A percentile compares a stretch with the other conserved stretches of the same genome.
phyloP scores from a whole-genome alignment of 1,284 basidiomycete species.

The Chondrostereum purpureum region DNA sequence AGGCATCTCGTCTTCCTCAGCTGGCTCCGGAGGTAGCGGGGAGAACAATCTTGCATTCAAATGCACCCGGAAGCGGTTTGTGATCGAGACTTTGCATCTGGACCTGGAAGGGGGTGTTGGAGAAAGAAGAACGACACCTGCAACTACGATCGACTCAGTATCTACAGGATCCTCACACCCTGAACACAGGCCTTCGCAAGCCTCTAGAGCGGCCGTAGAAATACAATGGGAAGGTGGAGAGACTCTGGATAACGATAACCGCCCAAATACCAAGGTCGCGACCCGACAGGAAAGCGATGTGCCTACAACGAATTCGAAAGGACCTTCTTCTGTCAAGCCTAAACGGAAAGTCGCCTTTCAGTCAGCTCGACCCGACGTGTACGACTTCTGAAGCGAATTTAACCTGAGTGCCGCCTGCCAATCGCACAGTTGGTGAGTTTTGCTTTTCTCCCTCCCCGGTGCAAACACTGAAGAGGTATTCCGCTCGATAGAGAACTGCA shows the following conservation, averaged over 20 bases:
- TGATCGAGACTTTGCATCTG: constrained; percentile 90
- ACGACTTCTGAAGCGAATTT: constrained; percentile 38
- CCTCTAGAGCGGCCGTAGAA: background rate
- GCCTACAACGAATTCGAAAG: too few relatives aligned
- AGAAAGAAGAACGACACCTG: constrained; percentile 71
- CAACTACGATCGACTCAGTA: constrained; percentile 11
- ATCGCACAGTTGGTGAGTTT: too few relatives aligned
- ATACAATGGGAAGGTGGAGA: constrained; percentile 10
- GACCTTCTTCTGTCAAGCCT: constrained; percentile 24
- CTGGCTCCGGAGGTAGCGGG: constrained; percentile 48
- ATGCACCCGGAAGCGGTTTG: constrained; percentile 79
- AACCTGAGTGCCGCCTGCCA: constrained; percentile 1
- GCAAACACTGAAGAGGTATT: too few relatives aligned
- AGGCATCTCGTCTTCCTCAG: constrained; percentile 54
- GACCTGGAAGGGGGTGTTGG: constrained; percentile 89
- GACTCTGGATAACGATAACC: too few relatives aligned
- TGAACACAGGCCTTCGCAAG: background rate
- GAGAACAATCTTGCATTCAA: constrained; percentile 97
- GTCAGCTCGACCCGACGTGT: constrained; percentile 60
- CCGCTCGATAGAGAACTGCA: too few relatives aligned
- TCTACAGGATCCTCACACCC: background rate
- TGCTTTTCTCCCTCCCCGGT: too few relatives aligned
- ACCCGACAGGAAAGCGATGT: too few relatives aligned
- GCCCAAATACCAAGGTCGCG: too few relatives aligned
- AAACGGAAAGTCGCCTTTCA: constrained; percentile 69